Evolutionary conservation across 306 rosid genomes (phyloP).

Genomic region (Quercus cerris): DNA sequence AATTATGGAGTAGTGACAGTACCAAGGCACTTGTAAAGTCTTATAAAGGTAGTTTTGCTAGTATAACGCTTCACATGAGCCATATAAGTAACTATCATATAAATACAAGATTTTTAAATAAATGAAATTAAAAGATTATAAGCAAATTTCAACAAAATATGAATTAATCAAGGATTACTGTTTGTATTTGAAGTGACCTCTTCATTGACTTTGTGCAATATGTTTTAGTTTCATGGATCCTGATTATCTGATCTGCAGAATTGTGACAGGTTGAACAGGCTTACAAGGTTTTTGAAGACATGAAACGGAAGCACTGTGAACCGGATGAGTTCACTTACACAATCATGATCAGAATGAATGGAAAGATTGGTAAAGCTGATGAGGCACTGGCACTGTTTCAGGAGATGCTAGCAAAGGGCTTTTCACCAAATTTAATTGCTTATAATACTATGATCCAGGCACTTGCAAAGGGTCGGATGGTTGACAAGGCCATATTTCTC

Average conservation of each 20-base stretch:
- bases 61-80: neutral
- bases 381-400: constrained; percentile 56
- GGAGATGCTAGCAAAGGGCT: constrained; percentile 65
- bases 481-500: constrained; percentile 63
- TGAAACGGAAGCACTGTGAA: constrained; percentile 79
- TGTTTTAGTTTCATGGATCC: constrained; percentile 10
- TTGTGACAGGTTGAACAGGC: constrained; percentile 69
- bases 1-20: no score
- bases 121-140: neutral
- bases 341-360: constrained; percentile 88
- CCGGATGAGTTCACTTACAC: constrained; percentile 84
- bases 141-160: neutral
- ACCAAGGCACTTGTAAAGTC: no score
- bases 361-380: constrained; percentile 58
- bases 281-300: constrained; percentile 71
- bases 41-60: neutral
- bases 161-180: neutral
- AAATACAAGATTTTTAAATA: neutral
- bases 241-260: constrained; percentile 37
- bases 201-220: neutral
- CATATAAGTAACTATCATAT: neutral
- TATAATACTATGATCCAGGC: constrained; percentile 85
- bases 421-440: constrained; percentile 55
- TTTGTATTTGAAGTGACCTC: neutral
- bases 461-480: constrained; percentile 72